Evolutionary conservation across 257 asterid genomes (phyloP).

Genomic region (Nicotiana benthamiana): DNA sequence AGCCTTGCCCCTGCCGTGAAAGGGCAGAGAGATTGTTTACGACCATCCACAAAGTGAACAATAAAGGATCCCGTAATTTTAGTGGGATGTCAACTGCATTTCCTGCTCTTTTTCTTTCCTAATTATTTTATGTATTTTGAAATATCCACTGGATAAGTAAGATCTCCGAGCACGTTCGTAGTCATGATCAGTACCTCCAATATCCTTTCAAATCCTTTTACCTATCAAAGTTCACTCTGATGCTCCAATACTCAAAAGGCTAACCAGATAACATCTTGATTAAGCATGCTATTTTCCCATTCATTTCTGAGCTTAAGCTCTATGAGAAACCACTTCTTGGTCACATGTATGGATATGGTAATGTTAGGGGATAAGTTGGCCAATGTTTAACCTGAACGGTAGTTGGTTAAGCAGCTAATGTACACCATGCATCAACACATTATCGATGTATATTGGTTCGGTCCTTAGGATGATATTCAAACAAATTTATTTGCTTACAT

Average conservation of each 20-base stretch:
- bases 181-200: slow-evolving; percentile 1
- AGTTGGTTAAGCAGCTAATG: neutral
- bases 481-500: neutral
- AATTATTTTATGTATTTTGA: neutral
- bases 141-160: neutral
- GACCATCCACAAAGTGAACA: neutral
- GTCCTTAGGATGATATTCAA: neutral
- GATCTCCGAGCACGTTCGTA: neutral
- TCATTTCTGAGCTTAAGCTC: neutral
- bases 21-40: too few species aligned
- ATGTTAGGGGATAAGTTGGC: neutral
- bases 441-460: neutral
- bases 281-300: neutral
- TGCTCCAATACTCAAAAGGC: neutral
- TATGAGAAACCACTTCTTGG: neutral
- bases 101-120: neutral
- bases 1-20: too few species aligned
- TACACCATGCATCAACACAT: neutral
- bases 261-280: neutral
- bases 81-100: neutral
- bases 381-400: neutral
- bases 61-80: neutral
- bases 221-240: neutral
- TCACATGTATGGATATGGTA: neutral
- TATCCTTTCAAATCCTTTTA: neutral